Base-by-base conservation (phyloP, 2,329 filamentous ascomycete species). In the Arthrobotrys megalospora region DNA sequence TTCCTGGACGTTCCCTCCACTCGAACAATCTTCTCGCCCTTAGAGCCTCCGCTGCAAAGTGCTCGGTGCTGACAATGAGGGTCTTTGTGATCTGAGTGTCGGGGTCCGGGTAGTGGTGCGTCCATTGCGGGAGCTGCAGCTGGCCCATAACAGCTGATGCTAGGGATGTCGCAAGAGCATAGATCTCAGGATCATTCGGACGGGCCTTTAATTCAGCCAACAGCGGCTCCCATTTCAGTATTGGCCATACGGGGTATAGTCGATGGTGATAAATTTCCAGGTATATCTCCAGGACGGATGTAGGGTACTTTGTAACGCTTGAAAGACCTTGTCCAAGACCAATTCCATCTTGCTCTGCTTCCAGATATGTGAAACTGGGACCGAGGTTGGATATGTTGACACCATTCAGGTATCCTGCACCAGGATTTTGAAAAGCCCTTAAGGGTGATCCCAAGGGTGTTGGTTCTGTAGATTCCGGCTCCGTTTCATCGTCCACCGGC, bases 241-340 rank as follows among this genome's bases (percentile, higher is more conserved):
- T 78, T 21, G 75, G 75, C 75, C 75, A 78, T 21, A 72, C 63
- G 1, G 75, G 75, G n/a, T 78, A 78, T 41, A 78, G 58, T 48
- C 75, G 50, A 45, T 78, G 75, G 41, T 78, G 75, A 28, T 71
- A 78, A 2, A 78, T 78, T 41, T 78, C 75, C n/a, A 72, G 21
- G 34, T 78, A 78, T 34, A 78, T 78, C 11, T 60, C 67, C 14
- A 78, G 32, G 12, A 78, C 75, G 10, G 66, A 32, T 41, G 68
- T 72, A 8, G 75, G 75, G n/a, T 76, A 76, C 19, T 70, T 71
- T 19, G 75, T 78, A 19, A 36, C 63, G 1, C 50, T 55, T 3
- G 75, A 78, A 8, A 71, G 52, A n/a, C 67, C 67, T 7, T 71
- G 75, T 8, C 68, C 75, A 32, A 78, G 68, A 21, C 68, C 75